Evolutionary conservation across 1,139 yeast species (phyloP).

Genomic region (Scheffersomyces titani): DNA sequence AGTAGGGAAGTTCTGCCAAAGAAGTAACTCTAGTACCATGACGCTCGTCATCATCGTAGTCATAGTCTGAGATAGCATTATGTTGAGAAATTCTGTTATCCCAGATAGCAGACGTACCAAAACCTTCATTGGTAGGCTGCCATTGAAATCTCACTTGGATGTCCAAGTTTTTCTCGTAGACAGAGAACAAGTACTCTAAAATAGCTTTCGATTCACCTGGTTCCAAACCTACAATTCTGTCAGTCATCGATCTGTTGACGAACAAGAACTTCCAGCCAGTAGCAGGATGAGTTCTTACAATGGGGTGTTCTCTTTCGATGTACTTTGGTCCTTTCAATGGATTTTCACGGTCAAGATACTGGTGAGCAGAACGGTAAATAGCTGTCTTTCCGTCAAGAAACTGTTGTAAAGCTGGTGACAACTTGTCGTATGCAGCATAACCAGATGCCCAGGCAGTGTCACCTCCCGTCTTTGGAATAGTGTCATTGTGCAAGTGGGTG

Average conservation of each 20-base stretch:
- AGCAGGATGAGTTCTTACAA: slow-evolving; percentile 17
- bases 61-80: slow-evolving; percentile 20
- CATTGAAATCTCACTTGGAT: slow-evolving; percentile 21
- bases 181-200: slow-evolving; percentile 21
- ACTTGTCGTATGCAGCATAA: slow-evolving; percentile 24
- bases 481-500: slow-evolving; percentile 18
- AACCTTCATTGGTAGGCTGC: slow-evolving; percentile 20
- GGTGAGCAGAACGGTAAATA: slow-evolving; percentile 22
- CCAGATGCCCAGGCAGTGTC: slow-evolving; percentile 20
- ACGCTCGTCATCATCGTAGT: slow-evolving; percentile 15
- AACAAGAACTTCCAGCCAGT: slow-evolving; percentile 19
- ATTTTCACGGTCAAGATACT: slow-evolving; percentile 20
- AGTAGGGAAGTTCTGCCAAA: slow-evolving; percentile 23
- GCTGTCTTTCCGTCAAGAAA: slow-evolving; percentile 26
- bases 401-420: slow-evolving; percentile 22
- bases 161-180: slow-evolving; percentile 24
- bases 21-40: slow-evolving; percentile 25
- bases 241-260: slow-evolving; percentile 21
- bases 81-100: slow-evolving; percentile 25
- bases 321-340: slow-evolving; percentile 20
- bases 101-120: slow-evolving; percentile 25
- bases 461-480: slow-evolving; percentile 17
- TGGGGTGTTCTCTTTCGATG: slow-evolving; percentile 20
- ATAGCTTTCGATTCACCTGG: slow-evolving; percentile 18
- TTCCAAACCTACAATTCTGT: slow-evolving; percentile 22